Evolutionary conservation across 2,329 filamentous ascomycete genomes (phyloP).

Genomic region (Mariannaea elegans): DNA sequence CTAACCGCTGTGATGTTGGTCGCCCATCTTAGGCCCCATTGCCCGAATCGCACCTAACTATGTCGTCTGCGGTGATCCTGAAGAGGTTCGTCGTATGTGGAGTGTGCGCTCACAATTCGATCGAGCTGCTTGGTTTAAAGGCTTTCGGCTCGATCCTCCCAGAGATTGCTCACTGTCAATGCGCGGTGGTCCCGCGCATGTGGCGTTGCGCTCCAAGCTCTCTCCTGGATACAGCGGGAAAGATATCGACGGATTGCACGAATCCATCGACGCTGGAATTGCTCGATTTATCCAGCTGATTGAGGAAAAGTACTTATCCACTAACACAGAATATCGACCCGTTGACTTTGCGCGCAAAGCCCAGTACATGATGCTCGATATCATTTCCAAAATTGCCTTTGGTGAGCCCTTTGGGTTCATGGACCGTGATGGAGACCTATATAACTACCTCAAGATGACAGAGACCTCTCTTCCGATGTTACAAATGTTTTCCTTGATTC

Average conservation of each 20-base stretch:
- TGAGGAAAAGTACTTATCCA: conserved; percentile 12
- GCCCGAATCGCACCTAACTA: conserved; percentile 14
- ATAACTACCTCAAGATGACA: conserved; percentile 5
- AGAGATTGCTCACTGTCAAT: conserved; percentile 14
- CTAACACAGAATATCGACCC: neutral
- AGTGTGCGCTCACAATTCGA: conserved; percentile 13
- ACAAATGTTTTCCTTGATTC: conserved; percentile 10
- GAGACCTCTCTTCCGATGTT: conserved; percentile 3
- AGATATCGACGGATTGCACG: conserved; percentile 1
- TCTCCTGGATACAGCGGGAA: conserved; percentile 12
- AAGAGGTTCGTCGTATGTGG: conserved; percentile 12
- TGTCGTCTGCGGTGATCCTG: conserved; percentile 11
- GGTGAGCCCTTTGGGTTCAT: conserved; percentile 18
- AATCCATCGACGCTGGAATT: neutral
- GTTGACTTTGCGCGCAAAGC: conserved; percentile 9
- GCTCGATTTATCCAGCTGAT: conserved; percentile 7
- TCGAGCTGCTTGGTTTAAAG: conserved; percentile 10
- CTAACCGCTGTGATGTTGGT: neutral
- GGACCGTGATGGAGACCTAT: conserved; percentile 7
- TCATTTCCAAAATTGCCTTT: conserved; percentile 14
- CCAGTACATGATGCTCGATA: conserved; percentile 14
- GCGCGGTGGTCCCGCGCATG: neutral
- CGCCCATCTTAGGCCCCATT: neutral
- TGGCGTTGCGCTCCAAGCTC: conserved; percentile 3
- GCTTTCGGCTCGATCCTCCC: conserved; percentile 10